A percentile compares a stretch with the other conserved stretches of the same genome.
These are phyloP conservation scores for Bothriochloa decipiens DNA, from an alignment of 176 grass and related monocot genomes.

Conservation along the genomic window DNA sequence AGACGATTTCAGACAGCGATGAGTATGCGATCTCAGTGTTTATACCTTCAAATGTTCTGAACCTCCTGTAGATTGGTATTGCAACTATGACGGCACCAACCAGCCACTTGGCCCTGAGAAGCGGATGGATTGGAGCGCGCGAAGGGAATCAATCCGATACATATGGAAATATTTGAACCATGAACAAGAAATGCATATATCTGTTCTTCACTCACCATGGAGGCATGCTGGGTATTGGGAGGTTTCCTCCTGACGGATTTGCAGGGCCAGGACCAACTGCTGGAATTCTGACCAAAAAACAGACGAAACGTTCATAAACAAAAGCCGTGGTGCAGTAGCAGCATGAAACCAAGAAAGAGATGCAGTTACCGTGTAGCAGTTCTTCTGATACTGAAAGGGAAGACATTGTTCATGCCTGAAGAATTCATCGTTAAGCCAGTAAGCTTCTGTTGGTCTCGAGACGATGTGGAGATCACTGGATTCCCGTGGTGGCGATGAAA, in stretches of 20 bases:
- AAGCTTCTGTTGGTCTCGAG: neutral
- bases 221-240: conserved; percentile 54
- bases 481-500: neutral
- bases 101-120: conserved; percentile 49
- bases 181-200: neutral
- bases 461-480: neutral
- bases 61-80: conserved; percentile 58
- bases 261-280: conserved; percentile 31
- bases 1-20: no score
- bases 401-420: conserved; percentile 25
- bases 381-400: conserved; percentile 25
- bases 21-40: no score
- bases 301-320: no score
- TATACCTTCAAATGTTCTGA: conserved; percentile 51
- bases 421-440: conserved; percentile 33
- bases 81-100: conserved; percentile 49
- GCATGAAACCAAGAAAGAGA: neutral
- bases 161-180: neutral
- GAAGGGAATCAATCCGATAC: neutral
- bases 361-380: conserved; percentile 37
- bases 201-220: conserved; percentile 45
- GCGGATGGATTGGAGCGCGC: neutral
- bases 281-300: conserved; percentile 32
- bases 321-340: no score
- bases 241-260: conserved; percentile 32